Evolutionary conservation across 1,284 basidiomycete species (phyloP), one percentile per base, ranked within the genome.

Genomic region (Ganoderma boninense): DNA sequence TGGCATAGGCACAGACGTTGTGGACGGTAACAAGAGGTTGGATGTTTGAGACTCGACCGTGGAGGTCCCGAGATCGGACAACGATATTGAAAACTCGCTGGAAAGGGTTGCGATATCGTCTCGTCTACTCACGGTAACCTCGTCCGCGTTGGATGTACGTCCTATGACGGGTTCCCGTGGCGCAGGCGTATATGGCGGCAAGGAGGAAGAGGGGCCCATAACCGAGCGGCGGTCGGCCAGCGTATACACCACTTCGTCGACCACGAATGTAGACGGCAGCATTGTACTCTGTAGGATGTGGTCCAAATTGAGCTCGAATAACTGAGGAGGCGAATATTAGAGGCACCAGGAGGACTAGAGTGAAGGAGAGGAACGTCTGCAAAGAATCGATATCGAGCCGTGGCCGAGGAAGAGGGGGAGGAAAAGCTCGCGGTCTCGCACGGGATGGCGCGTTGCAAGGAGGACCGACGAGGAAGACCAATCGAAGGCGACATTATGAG

Each of bases 201-300:
- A 29, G 16, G n/a, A 44, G 43, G 23, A n/a, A 32, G 23, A 18
- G 32, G 43, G 23, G 16, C 18, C 18, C n/a, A 2, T 14, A 18
- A 14, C 4, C 13, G 61, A 35, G 29, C 18, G n/a, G 29, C 18
- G n/a, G 61, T 40, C 38, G 5, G 44, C 16, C 10, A 23, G 29
- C 10, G 61, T 32, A 43, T 67, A 62, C 23, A 67, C 38, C 7
- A 43, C 35, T 23, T 67, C 61, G 26, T 67, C 20, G 35, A 67
- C 49, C 13, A 67, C 46, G 20, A 32, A 11, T 10, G 38, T 23
- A 13, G 60, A 62, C 2, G 65, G 57, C 6, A 8, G 14, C 35
- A 10, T 14, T 26, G 43, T 32, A 14, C 16, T 59, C 2, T 35
- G 32, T 32, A 29, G 16, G 54, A 35, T 5, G 26, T 18, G 16